Percentiles rank a stretch among this genome's conserved stretches.
These are phyloP conservation scores for Pseudocercospora cruenta DNA, from an alignment of 2,329 filamentous ascomycete genomes.

Conservation along the genomic window DNA sequence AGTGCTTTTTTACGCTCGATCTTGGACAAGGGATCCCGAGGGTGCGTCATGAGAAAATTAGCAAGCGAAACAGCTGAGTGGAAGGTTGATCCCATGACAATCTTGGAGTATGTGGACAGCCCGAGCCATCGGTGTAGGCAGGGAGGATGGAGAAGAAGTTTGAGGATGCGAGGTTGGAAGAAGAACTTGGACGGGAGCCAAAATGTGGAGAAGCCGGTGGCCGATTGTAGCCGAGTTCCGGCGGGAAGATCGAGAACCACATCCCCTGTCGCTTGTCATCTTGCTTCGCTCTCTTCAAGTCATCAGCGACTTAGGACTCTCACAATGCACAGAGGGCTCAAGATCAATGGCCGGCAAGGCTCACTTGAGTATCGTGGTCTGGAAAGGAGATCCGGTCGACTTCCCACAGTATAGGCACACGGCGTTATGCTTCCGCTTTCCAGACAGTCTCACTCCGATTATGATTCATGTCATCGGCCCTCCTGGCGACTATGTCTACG, in stretches of 20 bases:
- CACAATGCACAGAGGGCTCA: not conserved
- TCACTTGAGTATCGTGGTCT: conserved; percentile 13
- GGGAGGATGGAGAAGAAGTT: not conserved
- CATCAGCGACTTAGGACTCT: not conserved
- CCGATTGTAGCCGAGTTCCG: too few relatives aligned
- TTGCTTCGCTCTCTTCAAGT: not conserved
- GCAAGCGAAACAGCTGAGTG: not conserved
- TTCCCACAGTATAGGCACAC: conserved; percentile 23
- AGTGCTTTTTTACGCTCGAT: not conserved
- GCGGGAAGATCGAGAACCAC: not conserved
- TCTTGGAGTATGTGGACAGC: not conserved
- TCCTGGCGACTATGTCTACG: conserved; percentile 13
- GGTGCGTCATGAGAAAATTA: not conserved
- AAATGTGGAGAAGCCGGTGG: not conserved
- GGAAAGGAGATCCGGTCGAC: conserved; percentile 16
- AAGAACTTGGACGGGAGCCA: not conserved
- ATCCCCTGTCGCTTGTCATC: not conserved
- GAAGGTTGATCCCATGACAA: not conserved
- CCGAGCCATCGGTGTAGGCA: not conserved
- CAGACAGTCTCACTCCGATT: conserved; percentile 3
- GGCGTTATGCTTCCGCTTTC: conserved; percentile 18
- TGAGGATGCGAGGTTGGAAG: not conserved
- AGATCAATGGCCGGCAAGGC: not conserved
- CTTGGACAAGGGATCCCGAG: not conserved
- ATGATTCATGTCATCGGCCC: conserved; percentile 11